Percentiles rank a stretch among this genome's conserved stretches.
phyloP scores from a whole-genome alignment of 768 basidiomycete species.

The Rhodotorula babjevae region DNA sequence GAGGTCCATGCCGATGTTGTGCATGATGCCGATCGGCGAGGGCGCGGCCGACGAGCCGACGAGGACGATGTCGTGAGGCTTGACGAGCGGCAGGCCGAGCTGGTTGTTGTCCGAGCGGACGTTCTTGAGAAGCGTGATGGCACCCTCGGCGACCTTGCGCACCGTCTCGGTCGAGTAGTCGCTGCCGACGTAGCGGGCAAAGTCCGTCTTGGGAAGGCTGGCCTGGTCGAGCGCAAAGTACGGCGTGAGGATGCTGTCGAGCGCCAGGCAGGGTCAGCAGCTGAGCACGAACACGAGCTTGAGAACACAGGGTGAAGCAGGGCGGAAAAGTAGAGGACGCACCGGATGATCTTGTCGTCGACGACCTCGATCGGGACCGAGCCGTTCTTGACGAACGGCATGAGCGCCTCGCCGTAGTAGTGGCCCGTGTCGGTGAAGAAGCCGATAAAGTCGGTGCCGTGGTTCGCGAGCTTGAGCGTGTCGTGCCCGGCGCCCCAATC shows the following conservation, averaged over 20 bases:
- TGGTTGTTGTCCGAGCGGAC: not conserved
- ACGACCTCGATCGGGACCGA: constrained; percentile 3
- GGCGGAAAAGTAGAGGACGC: no score
- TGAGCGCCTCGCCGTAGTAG: constrained; percentile 6
- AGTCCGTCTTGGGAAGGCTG: not conserved
- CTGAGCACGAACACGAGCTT: no score
- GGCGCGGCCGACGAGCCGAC: constrained; percentile 32
- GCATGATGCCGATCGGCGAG: constrained; percentile 35
- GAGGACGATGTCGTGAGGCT: constrained; percentile 8
- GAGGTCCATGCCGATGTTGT: not conserved
- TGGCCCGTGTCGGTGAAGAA: not conserved
- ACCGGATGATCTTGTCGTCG: constrained; percentile 30
- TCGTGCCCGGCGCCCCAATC: constrained; percentile 11
- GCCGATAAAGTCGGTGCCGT: constrained; percentile 1
- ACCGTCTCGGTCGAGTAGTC: not conserved
- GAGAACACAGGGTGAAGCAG: no score
- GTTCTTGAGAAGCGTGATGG: constrained; percentile 38
- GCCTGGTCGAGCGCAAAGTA: constrained; percentile 22
- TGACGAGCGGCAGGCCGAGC: constrained; percentile 14
- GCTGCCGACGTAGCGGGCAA: not conserved
- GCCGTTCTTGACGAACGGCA: constrained; percentile 8
- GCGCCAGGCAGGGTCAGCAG: no score
- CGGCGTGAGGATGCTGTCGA: not conserved
- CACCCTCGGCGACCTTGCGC: constrained; percentile 12
- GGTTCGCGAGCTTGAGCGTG: not conserved